A percentile compares a stretch with the other conserved stretches of the same genome.
Conservation (phyloP, 2,329 filamentous ascomycete genomes). For the Fusarium udum region DNA sequence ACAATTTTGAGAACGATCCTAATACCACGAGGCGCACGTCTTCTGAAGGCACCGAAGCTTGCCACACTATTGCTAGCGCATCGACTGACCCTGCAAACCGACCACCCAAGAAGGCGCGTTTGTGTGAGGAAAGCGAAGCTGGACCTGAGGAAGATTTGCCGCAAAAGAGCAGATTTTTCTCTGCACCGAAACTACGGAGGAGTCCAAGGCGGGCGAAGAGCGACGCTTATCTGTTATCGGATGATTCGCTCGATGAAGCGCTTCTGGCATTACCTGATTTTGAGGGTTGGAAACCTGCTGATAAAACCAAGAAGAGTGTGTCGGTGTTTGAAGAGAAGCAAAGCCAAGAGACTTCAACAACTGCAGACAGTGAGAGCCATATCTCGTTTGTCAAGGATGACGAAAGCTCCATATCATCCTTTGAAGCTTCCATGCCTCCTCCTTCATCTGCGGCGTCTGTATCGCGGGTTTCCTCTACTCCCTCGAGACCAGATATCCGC, state of each 20-base stretch:
- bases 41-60: constrained; percentile 18
- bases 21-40: constrained; percentile 25
- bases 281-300: constrained; percentile 55
- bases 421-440: constrained; percentile 44
- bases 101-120: constrained; percentile 66
- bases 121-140: constrained; percentile 61
- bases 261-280: constrained; percentile 62
- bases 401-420: constrained; percentile 35
- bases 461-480: constrained; percentile 41
- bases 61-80: constrained; percentile 3
- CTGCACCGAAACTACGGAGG: constrained; percentile 43
- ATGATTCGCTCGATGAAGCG: constrained; percentile 66
- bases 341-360: constrained; percentile 38
- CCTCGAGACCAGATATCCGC: constrained; percentile 45
- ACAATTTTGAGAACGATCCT: constrained; percentile 38
- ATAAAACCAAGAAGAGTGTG: constrained; percentile 51
- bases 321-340: constrained; percentile 58
- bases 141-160: constrained; percentile 47
- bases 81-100: constrained; percentile 44
- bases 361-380: constrained; percentile 35
- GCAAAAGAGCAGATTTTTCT: constrained; percentile 66
- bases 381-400: constrained; percentile 34
- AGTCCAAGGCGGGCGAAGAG: constrained; percentile 46
- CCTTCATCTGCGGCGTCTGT: constrained; percentile 36
- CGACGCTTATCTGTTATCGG: constrained; percentile 61